Evolutionary conservation across 768 basidiomycete genomes (phyloP).

Genomic region (Boletus vinaceobasis): DNA sequence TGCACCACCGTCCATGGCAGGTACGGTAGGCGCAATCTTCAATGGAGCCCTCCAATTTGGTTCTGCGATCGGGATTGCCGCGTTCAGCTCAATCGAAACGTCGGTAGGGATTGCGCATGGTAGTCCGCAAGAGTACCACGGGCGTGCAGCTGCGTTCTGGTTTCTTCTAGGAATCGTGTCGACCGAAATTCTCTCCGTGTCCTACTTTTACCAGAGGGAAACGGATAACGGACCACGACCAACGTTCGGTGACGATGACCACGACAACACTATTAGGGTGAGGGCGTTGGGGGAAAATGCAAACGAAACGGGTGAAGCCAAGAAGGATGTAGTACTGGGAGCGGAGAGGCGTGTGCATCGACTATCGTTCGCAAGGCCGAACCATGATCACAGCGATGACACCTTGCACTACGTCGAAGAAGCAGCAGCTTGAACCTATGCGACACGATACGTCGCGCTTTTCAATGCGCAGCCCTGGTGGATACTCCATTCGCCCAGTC

Average conservation of each 20-base stretch:
- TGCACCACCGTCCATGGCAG: constrained; percentile 46
- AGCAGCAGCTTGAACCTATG: background rate
- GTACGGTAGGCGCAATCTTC: constrained; percentile 55
- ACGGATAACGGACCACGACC: constrained; percentile 9
- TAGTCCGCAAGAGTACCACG: constrained; percentile 32
- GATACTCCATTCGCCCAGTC: background rate
- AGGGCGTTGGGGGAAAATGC: background rate
- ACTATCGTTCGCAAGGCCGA: background rate
- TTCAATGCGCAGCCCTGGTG: background rate
- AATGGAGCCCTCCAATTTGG: constrained; percentile 53
- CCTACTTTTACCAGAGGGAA: constrained; percentile 33
- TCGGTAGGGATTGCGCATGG: constrained; percentile 37
- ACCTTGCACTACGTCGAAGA: background rate
- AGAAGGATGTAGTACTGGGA: background rate
- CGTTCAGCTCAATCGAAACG: constrained; percentile 46
- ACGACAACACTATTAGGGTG: background rate
- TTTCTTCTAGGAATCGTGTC: constrained; percentile 38
- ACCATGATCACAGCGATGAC: background rate
- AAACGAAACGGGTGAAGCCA: background rate
- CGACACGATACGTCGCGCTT: background rate
- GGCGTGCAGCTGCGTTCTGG: constrained; percentile 45
- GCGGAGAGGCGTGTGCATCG: background rate
- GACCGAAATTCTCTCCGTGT: constrained; percentile 31
- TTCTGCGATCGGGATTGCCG: constrained; percentile 48
- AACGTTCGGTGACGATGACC: background rate